A percentile compares a stretch with the other conserved stretches of the same genome.
phyloP scores from a whole-genome alignment of 805 yeast species.

The Yueomyces sp. region DNA sequence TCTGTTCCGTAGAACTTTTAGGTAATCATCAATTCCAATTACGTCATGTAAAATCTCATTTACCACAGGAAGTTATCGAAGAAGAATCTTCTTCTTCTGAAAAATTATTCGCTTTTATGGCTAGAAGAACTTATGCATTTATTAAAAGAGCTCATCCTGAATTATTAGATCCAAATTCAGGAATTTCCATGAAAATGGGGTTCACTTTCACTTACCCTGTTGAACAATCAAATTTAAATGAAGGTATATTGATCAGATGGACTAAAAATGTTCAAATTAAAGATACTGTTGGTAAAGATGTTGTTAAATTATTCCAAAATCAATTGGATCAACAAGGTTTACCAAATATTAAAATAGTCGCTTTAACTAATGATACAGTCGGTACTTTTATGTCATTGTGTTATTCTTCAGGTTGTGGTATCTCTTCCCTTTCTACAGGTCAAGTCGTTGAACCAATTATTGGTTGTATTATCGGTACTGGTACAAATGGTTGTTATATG shows the following conservation, averaged over 20 bases:
- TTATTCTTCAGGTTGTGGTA: constrained; percentile 42
- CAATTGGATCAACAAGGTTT: constrained; percentile 46
- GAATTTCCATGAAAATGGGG: constrained; percentile 50
- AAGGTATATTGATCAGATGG: constrained; percentile 85
- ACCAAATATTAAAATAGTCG: constrained; percentile 56
- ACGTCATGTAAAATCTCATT: constrained; percentile 62
- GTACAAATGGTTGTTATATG: constrained; percentile 91
- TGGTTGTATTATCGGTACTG: constrained; percentile 94
- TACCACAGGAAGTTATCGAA: constrained; percentile 64
- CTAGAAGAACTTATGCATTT: constrained; percentile 53
- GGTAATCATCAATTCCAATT: constrained; percentile 68
- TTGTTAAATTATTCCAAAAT: constrained; percentile 57
- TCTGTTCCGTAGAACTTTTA: constrained; percentile 67
- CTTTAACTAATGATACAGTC: constrained; percentile 91
- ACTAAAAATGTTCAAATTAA: constrained; percentile 84
- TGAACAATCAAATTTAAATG: constrained; percentile 63
- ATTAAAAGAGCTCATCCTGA: constrained; percentile 51
- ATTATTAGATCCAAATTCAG: constrained; percentile 16
- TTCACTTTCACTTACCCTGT: constrained; percentile 94
- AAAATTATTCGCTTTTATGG: constrained; percentile 62
- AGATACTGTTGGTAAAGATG: constrained; percentile 77
- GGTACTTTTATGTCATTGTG: constrained; percentile 86
- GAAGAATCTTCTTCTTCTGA: constrained; percentile 39
- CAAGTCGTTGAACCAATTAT: constrained; percentile 63
- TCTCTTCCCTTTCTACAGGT: constrained; percentile 33